These are phyloP conservation scores for Mycena filopes DNA, from an alignment of 768 basidiomycete genomes.

Conservation along the genomic window DNA sequence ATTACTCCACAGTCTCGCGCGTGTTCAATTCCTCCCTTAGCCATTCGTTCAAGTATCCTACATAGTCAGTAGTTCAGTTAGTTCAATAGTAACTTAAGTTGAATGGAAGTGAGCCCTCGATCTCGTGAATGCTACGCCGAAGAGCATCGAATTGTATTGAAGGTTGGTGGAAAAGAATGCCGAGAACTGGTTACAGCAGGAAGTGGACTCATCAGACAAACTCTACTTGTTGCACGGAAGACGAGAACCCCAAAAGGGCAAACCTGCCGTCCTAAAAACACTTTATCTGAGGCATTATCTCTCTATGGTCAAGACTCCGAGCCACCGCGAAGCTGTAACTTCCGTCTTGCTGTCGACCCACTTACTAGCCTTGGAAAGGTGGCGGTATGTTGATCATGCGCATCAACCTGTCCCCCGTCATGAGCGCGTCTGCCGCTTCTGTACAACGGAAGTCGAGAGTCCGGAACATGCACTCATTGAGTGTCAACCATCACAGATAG, in stretches of 20 bases:
- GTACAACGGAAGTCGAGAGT: slow-evolving; percentile 1
- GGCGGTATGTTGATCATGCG: slow-evolving; percentile 11
- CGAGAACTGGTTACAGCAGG: not conserved
- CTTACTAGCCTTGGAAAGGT: slow-evolving; percentile 30
- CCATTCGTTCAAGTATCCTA: too few relatives aligned
- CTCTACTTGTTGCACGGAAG: too few relatives aligned
- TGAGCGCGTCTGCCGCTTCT: slow-evolving; percentile 26
- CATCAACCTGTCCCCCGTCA: not conserved
- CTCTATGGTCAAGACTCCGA: not conserved
- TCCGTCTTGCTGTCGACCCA: slow-evolving; percentile 26
- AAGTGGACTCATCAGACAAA: slow-evolving; percentile 8
- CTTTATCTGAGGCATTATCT: slow-evolving; percentile 30
- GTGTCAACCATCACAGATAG: slow-evolving; percentile 11
- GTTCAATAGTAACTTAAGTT: too few relatives aligned
- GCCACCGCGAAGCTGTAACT: slow-evolving; percentile 26
- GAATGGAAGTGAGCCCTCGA: too few relatives aligned
- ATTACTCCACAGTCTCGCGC: too few relatives aligned
- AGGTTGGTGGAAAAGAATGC: too few relatives aligned
- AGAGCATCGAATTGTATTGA: too few relatives aligned
- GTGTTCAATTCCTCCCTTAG: too few relatives aligned
- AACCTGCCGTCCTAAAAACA: not conserved
- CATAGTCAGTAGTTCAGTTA: too few relatives aligned
- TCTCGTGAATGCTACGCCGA: too few relatives aligned
- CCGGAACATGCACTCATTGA: too few relatives aligned
- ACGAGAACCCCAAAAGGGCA: slow-evolving; percentile 5